phyloP scores from a whole-genome alignment of 2,329 filamentous ascomycete genomes.

The Neonectria faginata region DNA sequence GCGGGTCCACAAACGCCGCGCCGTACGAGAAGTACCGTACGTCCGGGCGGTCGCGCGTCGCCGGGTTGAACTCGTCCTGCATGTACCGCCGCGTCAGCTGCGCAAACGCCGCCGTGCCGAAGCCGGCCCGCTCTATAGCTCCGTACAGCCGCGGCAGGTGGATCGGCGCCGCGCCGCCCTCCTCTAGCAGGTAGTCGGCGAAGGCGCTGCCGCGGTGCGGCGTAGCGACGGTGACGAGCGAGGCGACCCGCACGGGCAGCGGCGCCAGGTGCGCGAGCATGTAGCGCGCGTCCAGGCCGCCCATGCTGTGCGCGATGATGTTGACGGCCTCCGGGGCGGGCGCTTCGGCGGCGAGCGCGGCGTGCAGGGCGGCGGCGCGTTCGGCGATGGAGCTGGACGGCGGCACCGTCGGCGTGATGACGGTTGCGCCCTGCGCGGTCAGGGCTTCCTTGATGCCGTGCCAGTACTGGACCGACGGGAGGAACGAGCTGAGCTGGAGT shows the following conservation, averaged over 20 bases:
- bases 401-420: slow-evolving; percentile 72
- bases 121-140: slow-evolving; percentile 61
- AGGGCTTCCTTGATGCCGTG: slow-evolving; percentile 72
- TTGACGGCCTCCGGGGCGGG: slow-evolving; percentile 68
- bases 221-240: slow-evolving; percentile 66
- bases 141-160: slow-evolving; percentile 67
- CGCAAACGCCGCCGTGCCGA: slow-evolving; percentile 70
- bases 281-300: slow-evolving; percentile 73
- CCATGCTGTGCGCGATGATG: slow-evolving; percentile 79
- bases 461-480: slow-evolving; percentile 73
- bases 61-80: slow-evolving; percentile 68
- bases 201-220: slow-evolving; percentile 68
- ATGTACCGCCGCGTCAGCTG: slow-evolving; percentile 72
- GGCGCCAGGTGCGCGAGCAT: slow-evolving; percentile 70
- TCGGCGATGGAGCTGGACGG: slow-evolving; percentile 71
- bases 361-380: slow-evolving; percentile 67
- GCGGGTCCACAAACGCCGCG: slow-evolving; percentile 56
- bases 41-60: slow-evolving; percentile 62
- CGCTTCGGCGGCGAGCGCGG: slow-evolving; percentile 61
- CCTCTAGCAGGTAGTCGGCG: slow-evolving; percentile 64
- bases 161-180: slow-evolving; percentile 53
- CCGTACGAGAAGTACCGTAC: slow-evolving; percentile 74
- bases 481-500: slow-evolving; percentile 61
- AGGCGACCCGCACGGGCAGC: slow-evolving; percentile 59
- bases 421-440: slow-evolving; percentile 62